Conservation (phyloP, 73 alveolate genomes). For the Paramecium primaurelia region DNA sequence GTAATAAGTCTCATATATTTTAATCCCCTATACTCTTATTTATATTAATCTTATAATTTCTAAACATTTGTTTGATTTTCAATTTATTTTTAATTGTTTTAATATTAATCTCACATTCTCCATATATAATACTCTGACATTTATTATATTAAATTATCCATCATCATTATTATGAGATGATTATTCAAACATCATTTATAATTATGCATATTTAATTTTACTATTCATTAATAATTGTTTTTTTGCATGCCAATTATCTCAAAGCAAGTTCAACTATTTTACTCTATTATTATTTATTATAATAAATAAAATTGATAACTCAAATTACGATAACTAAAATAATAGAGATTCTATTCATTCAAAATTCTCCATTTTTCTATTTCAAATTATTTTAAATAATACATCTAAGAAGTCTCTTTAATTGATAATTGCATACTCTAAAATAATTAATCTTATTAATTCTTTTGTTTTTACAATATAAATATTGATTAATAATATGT, state of each 20-base stretch:
- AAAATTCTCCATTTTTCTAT: slow-evolving; percentile 17
- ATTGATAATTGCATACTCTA: neutral
- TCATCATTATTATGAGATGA: neutral
- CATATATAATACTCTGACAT: neutral
- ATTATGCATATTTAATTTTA: neutral
- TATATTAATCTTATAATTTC: too few relatives aligned
- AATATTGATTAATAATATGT: too few relatives aligned
- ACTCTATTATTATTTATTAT: too few relatives aligned
- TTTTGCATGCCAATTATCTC: neutral
- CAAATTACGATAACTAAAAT: neutral
- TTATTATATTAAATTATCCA: too few relatives aligned
- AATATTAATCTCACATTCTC: neutral
- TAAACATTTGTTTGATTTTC: too few relatives aligned
- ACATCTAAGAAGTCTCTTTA: neutral
- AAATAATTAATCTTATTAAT: neutral
- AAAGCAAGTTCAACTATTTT: neutral
- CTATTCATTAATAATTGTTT: too few relatives aligned
- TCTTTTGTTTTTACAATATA: neutral
- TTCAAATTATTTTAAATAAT: neutral
- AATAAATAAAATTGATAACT: neutral
- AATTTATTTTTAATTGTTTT: neutral
- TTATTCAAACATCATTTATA: neutral
- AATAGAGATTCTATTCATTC: neutral
- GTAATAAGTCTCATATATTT: too few relatives aligned
- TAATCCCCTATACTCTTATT: too few relatives aligned